Base-by-base conservation (phyloP, 352 stramenopile genomes). In the Pythium monospermum region DNA sequence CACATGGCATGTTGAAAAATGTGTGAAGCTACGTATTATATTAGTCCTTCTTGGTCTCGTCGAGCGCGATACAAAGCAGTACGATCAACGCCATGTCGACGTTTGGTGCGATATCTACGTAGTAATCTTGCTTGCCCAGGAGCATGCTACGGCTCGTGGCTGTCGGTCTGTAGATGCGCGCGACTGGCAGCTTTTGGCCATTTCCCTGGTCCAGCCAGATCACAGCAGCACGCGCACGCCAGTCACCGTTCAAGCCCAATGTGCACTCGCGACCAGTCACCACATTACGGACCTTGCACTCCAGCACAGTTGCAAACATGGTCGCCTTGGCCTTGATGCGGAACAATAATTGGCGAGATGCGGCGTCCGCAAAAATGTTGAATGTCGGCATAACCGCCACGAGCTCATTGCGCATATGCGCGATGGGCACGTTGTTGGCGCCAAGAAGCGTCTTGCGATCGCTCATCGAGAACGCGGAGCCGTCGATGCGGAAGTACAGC, bases 21-120 rank as follows among this genome's bases (percentile, higher is more conserved):
- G n/a, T n/a, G n/a, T n/a, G n/a, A n/a, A n/a, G n/a, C n/a, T n/a
- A n/a, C n/a, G n/a, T n/a, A n/a, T n/a, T n/a, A n/a, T n/a, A n/a
- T n/a, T 54, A 63, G 35, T 64, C 56, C 13, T 58, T 64, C 25
- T 55, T 51, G 42, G 21, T 33, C 35, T 68, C 59, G 35, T 67
- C 54, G 15, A 72, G 28, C 4, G 54, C 49, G 1, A 57, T 37
- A 19, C 59, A 69, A n/a, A 72, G 21, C n/a, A 72, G 40, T 18
- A 63, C 48, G 33, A 70, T 57, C n/a, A 69, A 37, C 19, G 49
- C 61, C 16, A 42, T 44, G 39, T 73, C 65, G 13, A 73, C 48
- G 41, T 62, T 64, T 3, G 60, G 45, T 2, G 61, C 60, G 26
- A 73, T 59, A 7, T 64, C 61, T 21, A 73, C 2, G 43, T 60